Evolutionary conservation across 805 yeast species (phyloP), one percentile per base, ranked within the genome.

Genomic region (Teunomyces kruisii): DNA sequence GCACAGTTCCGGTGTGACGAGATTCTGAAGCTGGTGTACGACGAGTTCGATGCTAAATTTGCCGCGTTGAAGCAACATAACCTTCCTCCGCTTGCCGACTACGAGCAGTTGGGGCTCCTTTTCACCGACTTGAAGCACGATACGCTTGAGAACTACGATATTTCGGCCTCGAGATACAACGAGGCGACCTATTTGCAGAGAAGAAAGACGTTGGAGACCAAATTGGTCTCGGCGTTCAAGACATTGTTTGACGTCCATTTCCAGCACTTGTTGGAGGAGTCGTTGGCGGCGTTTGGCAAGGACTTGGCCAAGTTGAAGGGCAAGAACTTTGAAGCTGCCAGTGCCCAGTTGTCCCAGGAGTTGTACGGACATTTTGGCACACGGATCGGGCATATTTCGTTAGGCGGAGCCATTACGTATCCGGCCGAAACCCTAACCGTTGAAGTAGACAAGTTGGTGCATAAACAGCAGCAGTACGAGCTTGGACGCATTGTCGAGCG

Each of bases 1-100:
- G 96, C 99, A 6, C 80, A 94, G 56, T 92, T 89, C 68, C 83
- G 96, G 58, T 92, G 98, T 63, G 96, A 90, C 58, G 98, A 94
- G 64, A 87, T 94, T 39, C 76, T 85, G 16, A 67, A 73, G 35
- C 48, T 45, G 15, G 62, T 67, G 24, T 66, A 49, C 35, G 62
- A 56, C 8, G 69, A 66, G 9, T 71, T 70, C 45, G 43, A 54
- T 14, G 38, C 16, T 9, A 57, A 54, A 17, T 61, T 52, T 38
- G 47, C 8, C 46, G 54, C 1, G 42, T 37, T 9, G 38, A 40
- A 3, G 27, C 26, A 13, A 74, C 16, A n/a, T 6, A 35, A 35
- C 15, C 38, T 17, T 13, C 38, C 38, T 3, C 38, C 38, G 6
- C 12, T 13, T 17, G 22, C 73, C 39, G 75, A 82, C 3, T 78